A percentile compares a stretch with the other conserved stretches of the same genome.
phyloP scores from a whole-genome alignment of 345 rosid species.

The Corchorus capsularis region DNA sequence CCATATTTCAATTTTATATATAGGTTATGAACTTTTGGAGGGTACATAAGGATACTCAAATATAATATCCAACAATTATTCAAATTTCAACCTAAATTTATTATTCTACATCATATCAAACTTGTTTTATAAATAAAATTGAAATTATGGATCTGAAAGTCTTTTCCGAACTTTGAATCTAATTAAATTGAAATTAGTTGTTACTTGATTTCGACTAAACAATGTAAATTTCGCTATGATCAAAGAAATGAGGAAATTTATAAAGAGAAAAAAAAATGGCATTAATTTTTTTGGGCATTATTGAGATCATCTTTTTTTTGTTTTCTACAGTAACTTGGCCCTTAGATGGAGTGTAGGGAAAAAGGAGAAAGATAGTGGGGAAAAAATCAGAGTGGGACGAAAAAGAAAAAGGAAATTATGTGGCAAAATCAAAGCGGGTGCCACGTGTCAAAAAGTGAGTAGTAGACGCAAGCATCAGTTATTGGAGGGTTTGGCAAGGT shows the following conservation, averaged over 20 bases:
- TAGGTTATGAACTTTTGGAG: background rate
- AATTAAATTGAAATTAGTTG: too few species aligned
- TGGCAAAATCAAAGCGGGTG: background rate
- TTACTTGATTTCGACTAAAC: background rate
- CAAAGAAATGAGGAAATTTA: too few species aligned
- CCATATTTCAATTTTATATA: background rate
- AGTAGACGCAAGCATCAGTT: slow-evolving; percentile 9
- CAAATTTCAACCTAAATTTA: background rate
- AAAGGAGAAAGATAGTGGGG: background rate
- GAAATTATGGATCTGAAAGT: background rate
- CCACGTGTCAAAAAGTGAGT: background rate
- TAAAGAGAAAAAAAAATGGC: too few species aligned
- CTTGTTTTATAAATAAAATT: too few species aligned
- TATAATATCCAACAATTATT: background rate
- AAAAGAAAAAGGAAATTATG: background rate
- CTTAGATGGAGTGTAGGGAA: background rate
- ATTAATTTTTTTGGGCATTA: too few species aligned
- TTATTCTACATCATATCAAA: background rate
- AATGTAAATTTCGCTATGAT: too few species aligned
- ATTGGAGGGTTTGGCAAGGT: background rate
- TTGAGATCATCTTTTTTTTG: background rate
- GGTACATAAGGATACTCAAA: background rate
- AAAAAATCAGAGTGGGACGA: background rate
- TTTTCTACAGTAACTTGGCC: background rate
- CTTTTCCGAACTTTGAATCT: too few species aligned